phyloP scores from a whole-genome alignment of 1,284 basidiomycete genomes.

The Nidula niveotomentosa region DNA sequence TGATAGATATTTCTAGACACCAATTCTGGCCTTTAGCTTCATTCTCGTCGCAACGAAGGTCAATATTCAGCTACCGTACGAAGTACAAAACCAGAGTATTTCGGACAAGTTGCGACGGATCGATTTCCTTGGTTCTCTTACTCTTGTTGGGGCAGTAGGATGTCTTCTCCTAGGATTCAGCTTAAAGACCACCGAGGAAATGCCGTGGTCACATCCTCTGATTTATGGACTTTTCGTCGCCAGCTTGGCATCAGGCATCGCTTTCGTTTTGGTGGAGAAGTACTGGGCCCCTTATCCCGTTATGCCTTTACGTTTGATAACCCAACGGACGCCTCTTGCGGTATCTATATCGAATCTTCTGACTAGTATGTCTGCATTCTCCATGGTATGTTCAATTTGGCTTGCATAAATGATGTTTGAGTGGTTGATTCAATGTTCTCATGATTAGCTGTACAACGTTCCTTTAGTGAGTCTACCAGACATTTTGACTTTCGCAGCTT shows the following conservation, averaged over 20 bases:
- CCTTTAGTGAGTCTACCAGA: conserved; percentile 56
- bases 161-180: conserved; percentile 76
- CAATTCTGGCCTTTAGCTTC: conserved; percentile 71
- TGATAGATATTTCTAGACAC: conserved; percentile 49
- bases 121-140: conserved; percentile 81
- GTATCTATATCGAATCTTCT: conserved; percentile 83
- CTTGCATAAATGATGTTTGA: neutral
- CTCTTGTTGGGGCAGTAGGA: conserved; percentile 75
- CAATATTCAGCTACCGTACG: conserved; percentile 61
- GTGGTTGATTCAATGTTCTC: conserved; percentile 1
- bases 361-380: conserved; percentile 74
- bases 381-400: conserved; percentile 56
- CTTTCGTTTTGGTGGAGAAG: conserved; percentile 77
- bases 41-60: conserved; percentile 73
- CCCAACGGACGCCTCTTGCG: conserved; percentile 74
- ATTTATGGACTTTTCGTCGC: conserved; percentile 65
- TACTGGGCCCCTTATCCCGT: conserved; percentile 77
- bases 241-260: conserved; percentile 50
- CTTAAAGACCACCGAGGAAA: conserved; percentile 79
- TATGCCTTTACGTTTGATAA: conserved; percentile 80
- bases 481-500: neutral
- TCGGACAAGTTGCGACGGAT: conserved; percentile 73
- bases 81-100: conserved; percentile 56
- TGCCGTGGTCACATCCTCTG: conserved; percentile 72
- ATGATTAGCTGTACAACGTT: conserved; percentile 75